phyloP scores from a whole-genome alignment of 306 rosid genomes.

The Glycine soja region DNA sequence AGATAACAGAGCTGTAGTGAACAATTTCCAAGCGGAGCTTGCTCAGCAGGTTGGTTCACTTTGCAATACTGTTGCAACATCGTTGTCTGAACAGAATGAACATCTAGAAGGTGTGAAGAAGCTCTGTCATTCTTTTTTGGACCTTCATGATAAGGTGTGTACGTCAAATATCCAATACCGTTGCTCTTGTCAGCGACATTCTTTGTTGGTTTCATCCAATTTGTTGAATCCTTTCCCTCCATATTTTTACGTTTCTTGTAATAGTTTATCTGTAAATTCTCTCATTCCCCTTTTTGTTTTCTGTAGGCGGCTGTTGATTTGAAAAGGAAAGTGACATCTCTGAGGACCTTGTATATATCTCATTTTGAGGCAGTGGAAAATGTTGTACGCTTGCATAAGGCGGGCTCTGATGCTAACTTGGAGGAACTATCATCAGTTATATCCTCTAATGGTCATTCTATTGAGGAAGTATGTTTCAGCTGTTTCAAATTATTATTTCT shows the following conservation, averaged over 20 bases:
- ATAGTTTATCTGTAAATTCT: slow-evolving; percentile 1
- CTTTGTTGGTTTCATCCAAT: slow-evolving; percentile 2
- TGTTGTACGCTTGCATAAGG: slow-evolving; percentile 89
- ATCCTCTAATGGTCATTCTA: slow-evolving; percentile 67
- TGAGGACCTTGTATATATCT: slow-evolving; percentile 63
- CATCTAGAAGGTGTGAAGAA: slow-evolving; percentile 82
- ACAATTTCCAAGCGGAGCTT: slow-evolving; percentile 78
- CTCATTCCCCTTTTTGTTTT: slow-evolving; percentile 12
- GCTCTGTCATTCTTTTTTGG: slow-evolving; percentile 71
- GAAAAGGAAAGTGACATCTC: slow-evolving; percentile 66
- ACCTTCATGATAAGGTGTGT: slow-evolving; percentile 72
- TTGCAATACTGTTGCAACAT: slow-evolving; percentile 68
- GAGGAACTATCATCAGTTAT: slow-evolving; percentile 74
- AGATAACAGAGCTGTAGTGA: slow-evolving; percentile 75
- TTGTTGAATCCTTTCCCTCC: slow-evolving; percentile 2
- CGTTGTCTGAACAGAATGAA: slow-evolving; percentile 73
- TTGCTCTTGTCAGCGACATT: neutral
- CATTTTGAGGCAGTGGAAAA: slow-evolving; percentile 85
- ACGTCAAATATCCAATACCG: neutral
- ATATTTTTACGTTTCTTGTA: neutral
- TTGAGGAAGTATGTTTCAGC: slow-evolving; percentile 71
- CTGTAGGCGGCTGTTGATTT: slow-evolving; percentile 70
- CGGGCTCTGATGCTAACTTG: slow-evolving; percentile 74
- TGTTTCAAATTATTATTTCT: neutral
- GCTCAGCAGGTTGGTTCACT: slow-evolving; percentile 76